These are phyloP conservation scores for Boletellus dicymbophilus DNA, from an alignment of 1,284 basidiomycete species.

Conservation along the genomic window DNA sequence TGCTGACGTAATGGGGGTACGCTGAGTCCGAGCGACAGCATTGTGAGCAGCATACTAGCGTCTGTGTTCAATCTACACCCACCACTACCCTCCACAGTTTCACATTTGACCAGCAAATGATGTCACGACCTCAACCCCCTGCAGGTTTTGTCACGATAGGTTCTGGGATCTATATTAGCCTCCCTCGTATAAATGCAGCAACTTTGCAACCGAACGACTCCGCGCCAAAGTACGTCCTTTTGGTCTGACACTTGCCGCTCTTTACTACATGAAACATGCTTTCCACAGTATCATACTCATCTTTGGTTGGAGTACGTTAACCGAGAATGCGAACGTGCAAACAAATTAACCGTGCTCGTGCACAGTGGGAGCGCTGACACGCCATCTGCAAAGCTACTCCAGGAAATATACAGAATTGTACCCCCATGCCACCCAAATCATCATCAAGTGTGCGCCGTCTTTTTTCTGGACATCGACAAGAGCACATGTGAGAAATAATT, in stretches of 20 bases:
- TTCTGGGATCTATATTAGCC: slow-evolving; percentile 23
- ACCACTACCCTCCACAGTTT: no score
- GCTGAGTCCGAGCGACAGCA: no score
- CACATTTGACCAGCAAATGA: slow-evolving; percentile 1
- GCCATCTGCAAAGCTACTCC: slow-evolving; percentile 54
- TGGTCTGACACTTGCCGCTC: background rate
- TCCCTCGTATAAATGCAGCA: background rate
- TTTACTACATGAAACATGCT: background rate
- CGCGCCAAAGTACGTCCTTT: slow-evolving; percentile 21
- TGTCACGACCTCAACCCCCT: slow-evolving; percentile 20
- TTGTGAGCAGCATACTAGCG: no score
- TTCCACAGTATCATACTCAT: slow-evolving; percentile 44
- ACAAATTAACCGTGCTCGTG: background rate
- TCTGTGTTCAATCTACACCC: no score
- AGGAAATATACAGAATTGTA: slow-evolving; percentile 46
- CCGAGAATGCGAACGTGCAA: background rate
- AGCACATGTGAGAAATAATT: slow-evolving; percentile 32
- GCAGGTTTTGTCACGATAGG: slow-evolving; percentile 23
- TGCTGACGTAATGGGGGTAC: slow-evolving; percentile 28
- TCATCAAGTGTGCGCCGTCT: slow-evolving; percentile 43
- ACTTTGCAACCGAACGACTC: slow-evolving; percentile 2
- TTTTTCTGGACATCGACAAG: slow-evolving; percentile 40
- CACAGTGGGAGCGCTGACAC: slow-evolving; percentile 52
- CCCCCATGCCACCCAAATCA: slow-evolving; percentile 48
- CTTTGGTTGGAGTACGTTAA: slow-evolving; percentile 52